Conservation (phyloP, 805 yeast species). For the Saccharomycopsis synnaedendra region DNA sequence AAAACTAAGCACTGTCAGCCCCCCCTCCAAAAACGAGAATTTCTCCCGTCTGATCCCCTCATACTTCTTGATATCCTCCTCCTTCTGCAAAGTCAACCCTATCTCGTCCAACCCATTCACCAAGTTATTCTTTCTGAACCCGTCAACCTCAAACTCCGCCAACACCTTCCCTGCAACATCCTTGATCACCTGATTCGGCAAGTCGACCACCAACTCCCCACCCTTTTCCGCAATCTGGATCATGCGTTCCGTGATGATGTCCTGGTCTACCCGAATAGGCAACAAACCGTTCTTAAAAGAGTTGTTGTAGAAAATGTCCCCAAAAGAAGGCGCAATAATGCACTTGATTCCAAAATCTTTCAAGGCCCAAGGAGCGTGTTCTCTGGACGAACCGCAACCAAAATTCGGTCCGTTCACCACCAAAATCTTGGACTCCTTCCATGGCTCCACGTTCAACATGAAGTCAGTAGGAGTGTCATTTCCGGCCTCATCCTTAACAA, state of each 20-base stretch:
- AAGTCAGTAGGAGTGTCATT: constrained; percentile 85
- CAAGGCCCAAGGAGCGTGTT: constrained; percentile 99
- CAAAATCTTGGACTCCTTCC: constrained; percentile 66
- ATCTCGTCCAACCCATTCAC: constrained; percentile 94
- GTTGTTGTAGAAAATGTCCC: constrained; percentile 96
- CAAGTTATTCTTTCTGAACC: constrained; percentile 89
- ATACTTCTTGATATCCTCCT: constrained; percentile 57
- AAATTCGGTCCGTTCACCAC: constrained; percentile 94
- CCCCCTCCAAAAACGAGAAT: constrained; percentile 91
- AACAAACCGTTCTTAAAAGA: constrained; percentile 92
- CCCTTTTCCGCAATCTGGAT: constrained; percentile 76
- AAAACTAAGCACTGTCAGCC: constrained; percentile 44
- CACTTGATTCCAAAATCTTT: constrained; percentile 95
- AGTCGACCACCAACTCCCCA: constrained; percentile 61
- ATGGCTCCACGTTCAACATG: constrained; percentile 77
- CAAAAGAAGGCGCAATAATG: constrained; percentile 95
- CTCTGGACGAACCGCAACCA: constrained; percentile 99
- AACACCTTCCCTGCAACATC: constrained; percentile 61
- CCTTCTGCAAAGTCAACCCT: constrained; percentile 89
- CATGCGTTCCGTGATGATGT: constrained; percentile 56
- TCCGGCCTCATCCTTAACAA: constrained; percentile 42
- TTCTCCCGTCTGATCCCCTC: constrained; percentile 67
- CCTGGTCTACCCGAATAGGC: constrained; percentile 85
- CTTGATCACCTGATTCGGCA: constrained; percentile 73
- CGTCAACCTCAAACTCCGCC: constrained; percentile 78